Evolutionary conservation across 352 stramenopile species (phyloP).

Genomic region (Pythium utonaiense): DNA sequence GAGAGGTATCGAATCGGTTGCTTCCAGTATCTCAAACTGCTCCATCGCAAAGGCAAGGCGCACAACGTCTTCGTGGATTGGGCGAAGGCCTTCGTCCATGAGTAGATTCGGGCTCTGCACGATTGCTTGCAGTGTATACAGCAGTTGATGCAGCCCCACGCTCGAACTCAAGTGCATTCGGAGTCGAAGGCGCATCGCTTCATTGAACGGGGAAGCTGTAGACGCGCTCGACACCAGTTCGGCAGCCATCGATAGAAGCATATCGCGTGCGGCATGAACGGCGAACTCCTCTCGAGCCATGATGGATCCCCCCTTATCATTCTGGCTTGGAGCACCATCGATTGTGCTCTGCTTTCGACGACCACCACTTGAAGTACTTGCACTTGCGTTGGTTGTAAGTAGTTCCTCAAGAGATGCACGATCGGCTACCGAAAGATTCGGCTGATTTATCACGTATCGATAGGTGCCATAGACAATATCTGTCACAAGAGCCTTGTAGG

Average conservation of each 20-base stretch:
- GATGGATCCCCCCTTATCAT: background rate
- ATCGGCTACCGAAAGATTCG: background rate
- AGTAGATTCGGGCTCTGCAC: slow-evolving; percentile 1
- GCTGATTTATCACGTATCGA: background rate
- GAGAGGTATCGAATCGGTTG: background rate
- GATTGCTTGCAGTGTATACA: slow-evolving; percentile 12
- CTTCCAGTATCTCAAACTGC: slow-evolving; percentile 6
- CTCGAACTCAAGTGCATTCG: slow-evolving; percentile 15
- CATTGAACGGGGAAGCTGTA: background rate
- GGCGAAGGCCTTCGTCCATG: background rate
- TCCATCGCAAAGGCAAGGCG: background rate
- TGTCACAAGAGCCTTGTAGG: slow-evolving; percentile 17
- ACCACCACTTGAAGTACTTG: slow-evolving; percentile 8
- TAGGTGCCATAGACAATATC: slow-evolving; percentile 47
- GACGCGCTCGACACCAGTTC: background rate
- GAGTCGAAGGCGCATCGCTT: background rate
- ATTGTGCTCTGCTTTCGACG: slow-evolving; percentile 7
- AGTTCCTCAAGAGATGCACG: slow-evolving; percentile 16
- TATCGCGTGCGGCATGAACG: slow-evolving; percentile 2
- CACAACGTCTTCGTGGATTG: background rate
- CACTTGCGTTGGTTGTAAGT: slow-evolving; percentile 25
- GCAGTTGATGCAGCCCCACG: slow-evolving; percentile 11
- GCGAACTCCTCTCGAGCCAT: slow-evolving; percentile 17
- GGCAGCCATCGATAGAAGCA: slow-evolving; percentile 3
- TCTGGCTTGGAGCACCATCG: background rate